phyloP scores from a whole-genome alignment of 2,329 filamentous ascomycete genomes.

The Drechslerella dactyloides region DNA sequence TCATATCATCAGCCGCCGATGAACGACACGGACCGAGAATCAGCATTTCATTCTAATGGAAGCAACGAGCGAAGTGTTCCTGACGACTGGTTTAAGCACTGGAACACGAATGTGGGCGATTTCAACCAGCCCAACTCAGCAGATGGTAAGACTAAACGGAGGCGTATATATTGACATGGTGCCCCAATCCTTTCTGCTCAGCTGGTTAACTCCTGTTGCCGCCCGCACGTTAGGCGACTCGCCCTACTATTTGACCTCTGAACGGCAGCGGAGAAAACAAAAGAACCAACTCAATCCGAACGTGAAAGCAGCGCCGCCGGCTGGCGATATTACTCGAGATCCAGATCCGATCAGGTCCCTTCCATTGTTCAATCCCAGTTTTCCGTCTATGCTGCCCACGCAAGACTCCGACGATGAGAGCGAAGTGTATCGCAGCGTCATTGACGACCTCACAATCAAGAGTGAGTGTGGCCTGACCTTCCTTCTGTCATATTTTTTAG shows the following conservation, averaged over 20 bases:
- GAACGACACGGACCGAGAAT: slow-evolving; percentile 30
- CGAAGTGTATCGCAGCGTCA: slow-evolving; percentile 80
- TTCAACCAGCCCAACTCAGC: slow-evolving; percentile 52
- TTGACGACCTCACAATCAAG: slow-evolving; percentile 83
- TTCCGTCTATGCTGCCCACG: slow-evolving; percentile 32
- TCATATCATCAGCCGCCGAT: neutral
- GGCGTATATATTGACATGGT: slow-evolving; percentile 40
- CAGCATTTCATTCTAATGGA: slow-evolving; percentile 33
- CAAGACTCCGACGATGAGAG: slow-evolving; percentile 57
- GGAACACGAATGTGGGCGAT: slow-evolving; percentile 54
- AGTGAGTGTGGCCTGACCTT: slow-evolving; percentile 62
- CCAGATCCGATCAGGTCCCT: slow-evolving; percentile 30
- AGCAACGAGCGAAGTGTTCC: slow-evolving; percentile 49
- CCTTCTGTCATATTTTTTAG: slow-evolving; percentile 11
- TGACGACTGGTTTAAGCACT: slow-evolving; percentile 55
- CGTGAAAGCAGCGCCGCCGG: slow-evolving; percentile 35
- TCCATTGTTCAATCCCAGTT: slow-evolving; percentile 22
- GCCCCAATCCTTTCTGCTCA: slow-evolving; percentile 19
- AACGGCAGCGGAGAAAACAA: slow-evolving; percentile 52
- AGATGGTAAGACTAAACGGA: slow-evolving; percentile 28
- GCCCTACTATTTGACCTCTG: slow-evolving; percentile 57
- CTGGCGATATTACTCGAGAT: slow-evolving; percentile 7
- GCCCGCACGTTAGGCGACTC: slow-evolving; percentile 56
- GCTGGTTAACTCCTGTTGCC: slow-evolving; percentile 29
- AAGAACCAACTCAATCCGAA: slow-evolving; percentile 48